phyloP scores from a whole-genome alignment of 2,329 filamentous ascomycete genomes.

The Cordyceps cateniannulata region DNA sequence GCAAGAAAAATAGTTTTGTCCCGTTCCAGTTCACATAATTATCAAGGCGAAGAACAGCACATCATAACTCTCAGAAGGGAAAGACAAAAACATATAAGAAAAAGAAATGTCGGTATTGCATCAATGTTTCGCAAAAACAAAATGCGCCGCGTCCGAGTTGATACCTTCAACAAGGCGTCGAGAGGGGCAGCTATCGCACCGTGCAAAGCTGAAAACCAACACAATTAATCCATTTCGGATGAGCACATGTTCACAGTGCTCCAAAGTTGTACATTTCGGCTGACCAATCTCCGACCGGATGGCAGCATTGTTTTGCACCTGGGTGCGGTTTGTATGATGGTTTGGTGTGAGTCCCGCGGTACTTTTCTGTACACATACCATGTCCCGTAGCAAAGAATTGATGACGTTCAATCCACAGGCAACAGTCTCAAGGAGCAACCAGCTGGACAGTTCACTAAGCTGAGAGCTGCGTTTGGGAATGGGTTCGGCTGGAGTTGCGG shows the following conservation, averaged over 20 bases:
- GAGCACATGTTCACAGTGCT: constrained; percentile 15
- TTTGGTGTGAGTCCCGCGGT: neutral
- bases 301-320: constrained; percentile 12
- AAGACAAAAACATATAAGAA: neutral
- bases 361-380: neutral
- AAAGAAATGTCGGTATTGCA: neutral
- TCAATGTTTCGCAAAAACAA: neutral
- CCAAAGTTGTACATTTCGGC: constrained; percentile 19
- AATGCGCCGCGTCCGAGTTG: neutral
- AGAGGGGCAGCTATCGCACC: neutral
- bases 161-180: neutral
- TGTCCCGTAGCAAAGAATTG: neutral
- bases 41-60: constrained; percentile 4
- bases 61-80: constrained; percentile 5
- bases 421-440: neutral
- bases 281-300: neutral
- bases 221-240: neutral
- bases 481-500: constrained; percentile 18
- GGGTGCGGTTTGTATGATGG: neutral
- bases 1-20: constrained; percentile 10
- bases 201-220: neutral
- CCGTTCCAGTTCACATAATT: constrained; percentile 2
- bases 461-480: constrained; percentile 19
- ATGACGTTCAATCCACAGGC: neutral
- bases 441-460: constrained; percentile 12